Conservation (phyloP, 768 basidiomycete genomes). For the Cystobasidium ongulense region DNA sequence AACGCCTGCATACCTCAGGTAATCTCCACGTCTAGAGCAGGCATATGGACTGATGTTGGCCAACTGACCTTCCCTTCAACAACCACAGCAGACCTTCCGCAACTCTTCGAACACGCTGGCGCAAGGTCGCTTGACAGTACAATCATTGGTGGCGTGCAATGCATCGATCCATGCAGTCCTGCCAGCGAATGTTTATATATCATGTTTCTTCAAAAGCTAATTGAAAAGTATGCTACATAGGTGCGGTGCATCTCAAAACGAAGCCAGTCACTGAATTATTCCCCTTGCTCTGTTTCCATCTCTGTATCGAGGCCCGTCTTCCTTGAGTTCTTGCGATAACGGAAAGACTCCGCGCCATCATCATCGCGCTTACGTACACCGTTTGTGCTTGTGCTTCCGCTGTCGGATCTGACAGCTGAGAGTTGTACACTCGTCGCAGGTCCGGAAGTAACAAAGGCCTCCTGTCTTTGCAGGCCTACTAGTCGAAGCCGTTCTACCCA, state of each 20-base stretch:
- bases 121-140: too few relatives aligned
- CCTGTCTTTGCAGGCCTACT: slow-evolving; percentile 63
- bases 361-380: neutral
- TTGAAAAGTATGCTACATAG: neutral
- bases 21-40: too few relatives aligned
- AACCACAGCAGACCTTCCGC: too few relatives aligned
- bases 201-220: neutral
- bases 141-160: too few relatives aligned
- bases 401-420: neutral
- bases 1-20: too few relatives aligned
- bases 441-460: neutral
- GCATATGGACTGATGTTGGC: too few relatives aligned
- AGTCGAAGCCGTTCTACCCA: slow-evolving; percentile 76
- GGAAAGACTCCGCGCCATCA: neutral
- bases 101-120: too few relatives aligned
- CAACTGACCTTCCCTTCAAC: too few relatives aligned
- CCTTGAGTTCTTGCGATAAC: neutral
- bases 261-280: too few relatives aligned
- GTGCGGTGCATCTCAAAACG: too few relatives aligned
- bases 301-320: neutral
- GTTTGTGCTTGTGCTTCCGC: neutral
- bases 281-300: neutral
- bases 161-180: too few relatives aligned
- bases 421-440: neutral
- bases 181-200: too few relatives aligned